Conservation (phyloP, 2,329 filamentous ascomycete species). For the Tolypocladium album region DNA sequence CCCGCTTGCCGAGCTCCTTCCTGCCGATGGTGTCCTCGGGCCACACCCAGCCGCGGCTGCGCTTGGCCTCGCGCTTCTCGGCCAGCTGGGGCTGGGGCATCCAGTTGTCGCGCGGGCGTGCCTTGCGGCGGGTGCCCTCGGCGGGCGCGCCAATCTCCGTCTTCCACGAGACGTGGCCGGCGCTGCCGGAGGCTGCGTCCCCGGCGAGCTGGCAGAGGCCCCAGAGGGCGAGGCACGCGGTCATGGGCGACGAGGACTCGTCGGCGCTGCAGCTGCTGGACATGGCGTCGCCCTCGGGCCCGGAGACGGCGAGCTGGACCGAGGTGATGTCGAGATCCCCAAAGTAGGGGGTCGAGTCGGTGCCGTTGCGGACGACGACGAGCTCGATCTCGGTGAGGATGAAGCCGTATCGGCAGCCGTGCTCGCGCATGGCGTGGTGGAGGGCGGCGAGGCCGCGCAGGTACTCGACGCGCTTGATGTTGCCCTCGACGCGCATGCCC, state of each 20-base stretch:
- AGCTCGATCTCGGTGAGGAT: conserved; percentile 95
- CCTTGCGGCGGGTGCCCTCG: conserved; percentile 60
- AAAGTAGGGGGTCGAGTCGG: conserved; percentile 63
- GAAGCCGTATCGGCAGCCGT: conserved; percentile 88
- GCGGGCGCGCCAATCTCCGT: conserved; percentile 66
- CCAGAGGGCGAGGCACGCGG: conserved; percentile 66
- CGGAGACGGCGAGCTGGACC: conserved; percentile 42
- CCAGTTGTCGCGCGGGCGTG: conserved; percentile 60
- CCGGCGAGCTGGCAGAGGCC: conserved; percentile 63
- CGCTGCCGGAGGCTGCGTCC: conserved; percentile 32
- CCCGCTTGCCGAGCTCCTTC: conserved; percentile 60
- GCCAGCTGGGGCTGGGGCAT: conserved; percentile 63
- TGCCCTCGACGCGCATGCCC: conserved; percentile 77
- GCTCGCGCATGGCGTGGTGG: conserved; percentile 87
- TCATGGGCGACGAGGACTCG: conserved; percentile 37
- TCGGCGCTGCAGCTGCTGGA: conserved; percentile 16
- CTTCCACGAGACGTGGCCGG: conserved; percentile 51
- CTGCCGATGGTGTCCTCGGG: conserved; percentile 63
- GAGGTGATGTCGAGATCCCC: conserved; percentile 72
- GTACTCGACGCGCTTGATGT: conserved; percentile 80
- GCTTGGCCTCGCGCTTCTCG: conserved; percentile 69
- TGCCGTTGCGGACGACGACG: conserved; percentile 76
- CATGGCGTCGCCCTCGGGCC: conserved; percentile 13
- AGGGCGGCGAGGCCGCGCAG: conserved; percentile 76
- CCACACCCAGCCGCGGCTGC: conserved; percentile 62